Base-by-base conservation (phyloP, 2,329 filamentous ascomycete species). In the Colletotrichum sojae region DNA sequence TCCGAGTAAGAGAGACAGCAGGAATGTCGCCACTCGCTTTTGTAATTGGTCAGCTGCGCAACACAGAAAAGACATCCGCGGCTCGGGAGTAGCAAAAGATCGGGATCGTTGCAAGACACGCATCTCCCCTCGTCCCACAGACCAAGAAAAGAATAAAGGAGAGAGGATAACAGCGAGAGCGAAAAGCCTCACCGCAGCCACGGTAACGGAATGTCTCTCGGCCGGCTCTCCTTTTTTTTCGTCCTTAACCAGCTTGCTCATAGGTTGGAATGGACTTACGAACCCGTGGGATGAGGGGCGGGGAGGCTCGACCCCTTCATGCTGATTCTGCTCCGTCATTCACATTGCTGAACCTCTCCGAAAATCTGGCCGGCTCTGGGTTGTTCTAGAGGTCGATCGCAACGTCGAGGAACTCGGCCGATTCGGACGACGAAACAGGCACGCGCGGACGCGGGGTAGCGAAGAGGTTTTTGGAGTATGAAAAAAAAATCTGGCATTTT, bases 61-160 rank as follows among this genome's bases (percentile, higher is more conserved):
- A 46, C 10, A 18, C 45, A 18, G 45, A 46, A 18, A 12, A 18
- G 45, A 46, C 45, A 16, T 46, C 45, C 45, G 16, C 45, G 16
- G 18, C 13, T 25, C 22, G 31, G 27, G 27, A 31, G 2, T 6
- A 31, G 6, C 8, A 31, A 9, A 25, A 22, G 58, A 54, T 62
- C 49, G 36, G 31, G 49, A 54, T 54, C 46, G 57, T 62, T 62
- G 49, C 49, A 39, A 62, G 59, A 62, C 59, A 54, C 15, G n/a
- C 46, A 60, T 36, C 6, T 36, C 31, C 31, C 31, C 6, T 36
- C 16, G 45, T 16, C 45, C 16, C 45, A 46, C 45, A 46, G 4
- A 8, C 45, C 22, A 25, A 25, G 22, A 16, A 46, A 9, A 18
- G 10, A 16, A n/a, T n/a, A n/a, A 46, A 8, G 16, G 15, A 5